Evolutionary conservation across 2,329 filamentous ascomycete genomes (phyloP).

Genomic region (Raffaelea albimanens): DNA sequence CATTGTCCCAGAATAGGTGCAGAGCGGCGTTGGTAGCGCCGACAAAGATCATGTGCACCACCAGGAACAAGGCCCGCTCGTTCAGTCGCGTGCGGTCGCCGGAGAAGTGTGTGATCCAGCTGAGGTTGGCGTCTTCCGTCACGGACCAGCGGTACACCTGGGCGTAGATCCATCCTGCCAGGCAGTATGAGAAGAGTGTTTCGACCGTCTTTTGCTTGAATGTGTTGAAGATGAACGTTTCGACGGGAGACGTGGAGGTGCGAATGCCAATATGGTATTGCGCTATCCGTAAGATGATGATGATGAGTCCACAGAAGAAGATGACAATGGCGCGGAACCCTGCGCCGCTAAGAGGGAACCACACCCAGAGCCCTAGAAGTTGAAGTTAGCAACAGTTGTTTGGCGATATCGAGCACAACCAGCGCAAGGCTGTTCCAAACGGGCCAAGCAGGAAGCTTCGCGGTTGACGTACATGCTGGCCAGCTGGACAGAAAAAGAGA

Average conservation of each 20-base stretch:
- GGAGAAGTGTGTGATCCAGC: slow-evolving; percentile 62
- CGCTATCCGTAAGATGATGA: slow-evolving; percentile 79
- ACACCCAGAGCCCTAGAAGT: slow-evolving; percentile 64
- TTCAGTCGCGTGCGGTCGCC: slow-evolving; percentile 71
- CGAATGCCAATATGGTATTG: slow-evolving; percentile 68
- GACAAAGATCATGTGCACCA: slow-evolving; percentile 58
- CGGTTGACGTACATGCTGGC: slow-evolving; percentile 58
- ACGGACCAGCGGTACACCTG: slow-evolving; percentile 72
- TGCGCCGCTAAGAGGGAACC: slow-evolving; percentile 71
- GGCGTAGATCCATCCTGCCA: slow-evolving; percentile 72
- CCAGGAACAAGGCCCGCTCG: slow-evolving; percentile 75
- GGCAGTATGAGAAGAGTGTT: slow-evolving; percentile 64
- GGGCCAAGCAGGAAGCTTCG: too few species aligned
- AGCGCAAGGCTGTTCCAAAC: too few species aligned
- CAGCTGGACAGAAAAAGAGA: slow-evolving; percentile 61
- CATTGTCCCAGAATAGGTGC: slow-evolving; percentile 67
- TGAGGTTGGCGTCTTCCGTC: slow-evolving; percentile 49
- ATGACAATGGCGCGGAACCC: slow-evolving; percentile 67
- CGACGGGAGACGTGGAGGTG: slow-evolving; percentile 59
- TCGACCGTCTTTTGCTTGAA: slow-evolving; percentile 53
- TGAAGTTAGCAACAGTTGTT: too few species aligned
- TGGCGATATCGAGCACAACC: too few species aligned
- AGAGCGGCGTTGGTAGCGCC: slow-evolving; percentile 58
- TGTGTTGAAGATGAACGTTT: slow-evolving; percentile 51
- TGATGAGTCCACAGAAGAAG: slow-evolving; percentile 63